Conservation (phyloP, 1,139 yeast genomes). For the Yarrowia galli region DNA sequence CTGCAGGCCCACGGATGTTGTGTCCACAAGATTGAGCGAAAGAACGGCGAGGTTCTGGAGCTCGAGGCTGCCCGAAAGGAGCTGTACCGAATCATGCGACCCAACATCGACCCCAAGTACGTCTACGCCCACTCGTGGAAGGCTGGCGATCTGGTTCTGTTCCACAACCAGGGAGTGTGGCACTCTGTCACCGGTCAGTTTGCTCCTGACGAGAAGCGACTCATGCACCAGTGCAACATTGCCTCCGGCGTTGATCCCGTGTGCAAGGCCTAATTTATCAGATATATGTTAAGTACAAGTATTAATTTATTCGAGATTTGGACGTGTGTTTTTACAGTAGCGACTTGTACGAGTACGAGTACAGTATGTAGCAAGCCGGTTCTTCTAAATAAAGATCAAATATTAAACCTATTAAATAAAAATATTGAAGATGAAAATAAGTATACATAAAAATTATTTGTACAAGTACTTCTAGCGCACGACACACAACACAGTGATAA, state of each 20-base stretch:
- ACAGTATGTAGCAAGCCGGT: too few relatives aligned
- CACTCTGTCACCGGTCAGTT: slow-evolving; percentile 91
- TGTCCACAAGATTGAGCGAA: slow-evolving; percentile 67
- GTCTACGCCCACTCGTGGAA: slow-evolving; percentile 85
- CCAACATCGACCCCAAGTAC: slow-evolving; percentile 76
- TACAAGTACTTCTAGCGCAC: too few relatives aligned
- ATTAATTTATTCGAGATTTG: too few relatives aligned
- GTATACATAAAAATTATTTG: too few relatives aligned
- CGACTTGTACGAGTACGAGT: too few relatives aligned
- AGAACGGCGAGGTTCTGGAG: slow-evolving; percentile 64
- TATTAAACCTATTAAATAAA: too few relatives aligned
- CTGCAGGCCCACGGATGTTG: slow-evolving; percentile 89
- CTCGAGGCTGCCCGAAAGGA: slow-evolving; percentile 75
- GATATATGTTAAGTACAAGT: too few relatives aligned
- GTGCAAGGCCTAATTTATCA: slow-evolving; percentile 36
- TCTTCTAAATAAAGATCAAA: too few relatives aligned
- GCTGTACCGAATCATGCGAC: slow-evolving; percentile 77
- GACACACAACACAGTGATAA: too few relatives aligned
- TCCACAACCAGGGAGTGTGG: slow-evolving; percentile 87
- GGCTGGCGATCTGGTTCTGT: slow-evolving; percentile 82
- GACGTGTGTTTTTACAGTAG: too few relatives aligned
- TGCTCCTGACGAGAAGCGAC: slow-evolving; percentile 73
- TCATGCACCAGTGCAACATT: slow-evolving; percentile 93
- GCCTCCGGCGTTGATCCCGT: slow-evolving; percentile 79
- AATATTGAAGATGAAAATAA: too few relatives aligned